These are phyloP conservation scores for Candida takata DNA, from an alignment of 805 yeast genomes.

Conservation along the genomic window DNA sequence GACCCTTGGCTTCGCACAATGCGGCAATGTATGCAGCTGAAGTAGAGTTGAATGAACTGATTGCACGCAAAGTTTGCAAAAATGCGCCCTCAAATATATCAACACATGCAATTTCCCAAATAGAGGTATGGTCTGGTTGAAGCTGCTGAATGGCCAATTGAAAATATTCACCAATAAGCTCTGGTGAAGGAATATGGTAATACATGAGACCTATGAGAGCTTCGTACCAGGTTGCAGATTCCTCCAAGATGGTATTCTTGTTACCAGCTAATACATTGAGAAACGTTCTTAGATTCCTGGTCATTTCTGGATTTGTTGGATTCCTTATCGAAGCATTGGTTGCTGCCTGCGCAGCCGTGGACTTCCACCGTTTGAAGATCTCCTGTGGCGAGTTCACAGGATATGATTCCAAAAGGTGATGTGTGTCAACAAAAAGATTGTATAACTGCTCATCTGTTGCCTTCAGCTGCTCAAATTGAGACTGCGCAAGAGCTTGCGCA, in stretches of 20 bases:
- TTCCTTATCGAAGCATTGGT: slow-evolving; percentile 19
- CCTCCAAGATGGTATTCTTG: slow-evolving; percentile 38
- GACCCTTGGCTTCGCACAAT: slow-evolving; percentile 57
- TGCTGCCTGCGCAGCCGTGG: slow-evolving; percentile 21
- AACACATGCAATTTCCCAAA: slow-evolving; percentile 51
- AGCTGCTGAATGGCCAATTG: slow-evolving; percentile 27
- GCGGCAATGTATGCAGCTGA: slow-evolving; percentile 59
- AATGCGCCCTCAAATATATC: slow-evolving; percentile 50
- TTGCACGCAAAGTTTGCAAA: slow-evolving; percentile 47
- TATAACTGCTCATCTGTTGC: slow-evolving; percentile 16
- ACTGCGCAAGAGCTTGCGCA: slow-evolving; percentile 36
- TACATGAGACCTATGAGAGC: slow-evolving; percentile 47
- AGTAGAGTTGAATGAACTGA: slow-evolving; percentile 54
- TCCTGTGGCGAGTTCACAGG: slow-evolving; percentile 26
- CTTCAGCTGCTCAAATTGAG: slow-evolving; percentile 36
- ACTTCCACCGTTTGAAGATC: slow-evolving; percentile 32
- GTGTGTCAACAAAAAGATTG: slow-evolving; percentile 28
- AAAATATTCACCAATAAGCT: slow-evolving; percentile 36
- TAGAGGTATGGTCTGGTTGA: slow-evolving; percentile 31
- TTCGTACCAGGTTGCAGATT: slow-evolving; percentile 64
- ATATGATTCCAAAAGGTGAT: slow-evolving; percentile 28
- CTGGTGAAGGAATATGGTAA: slow-evolving; percentile 50
- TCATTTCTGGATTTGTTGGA: slow-evolving; percentile 10
- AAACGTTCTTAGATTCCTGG: slow-evolving; percentile 26
- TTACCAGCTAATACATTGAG: slow-evolving; percentile 32